Base-by-base conservation (phyloP, 495 filamentous ascomycete species). In the Parathielavia hyrcaniae region DNA sequence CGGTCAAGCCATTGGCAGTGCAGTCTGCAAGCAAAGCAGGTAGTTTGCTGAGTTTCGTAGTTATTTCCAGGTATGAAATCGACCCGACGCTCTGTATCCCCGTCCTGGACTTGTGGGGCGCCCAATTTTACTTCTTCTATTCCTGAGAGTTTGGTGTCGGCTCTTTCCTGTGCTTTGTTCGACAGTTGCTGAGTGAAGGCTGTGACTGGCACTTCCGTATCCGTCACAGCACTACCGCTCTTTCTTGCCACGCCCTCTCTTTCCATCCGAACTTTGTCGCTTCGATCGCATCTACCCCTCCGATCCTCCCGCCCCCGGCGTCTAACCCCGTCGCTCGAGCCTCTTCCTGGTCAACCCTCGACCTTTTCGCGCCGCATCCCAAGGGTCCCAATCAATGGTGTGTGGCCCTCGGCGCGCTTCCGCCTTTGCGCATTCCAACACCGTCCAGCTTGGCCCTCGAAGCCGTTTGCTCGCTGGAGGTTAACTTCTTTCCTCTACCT, bases 341-440 rank as follows among this genome's bases (percentile, higher is more conserved):
- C 20, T 14, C 49, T 39, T 14, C 35, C 22, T 17, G 14, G 13
- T 40, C 50, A 8, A 20, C 13, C 20, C 5, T 10, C 19, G 13
- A n/a, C 19, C 20, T 39, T 32, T 36, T 36, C 32, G 50, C 50
- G 4, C 39, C 19, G n/a, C 16, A 53, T 53, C 50, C 2, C 38
- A 20, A 10, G 23, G 6, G 13, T 34, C 26, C 8, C 39, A 13
- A 11, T 43, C 50, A 34, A 53, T 53, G 50, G 50, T 53, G 50
- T n/a, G 50, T 53, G 50, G 14, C 26, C 36, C 50, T 35, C 50
- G 26, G 13, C 26, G 48, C 40, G n/a, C 14, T 43, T n/a, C 50
- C 50, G 36, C 50, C 13, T 17, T 30, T 30, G 50, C 38, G 19
- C 50, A 34, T 43, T 53, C 30, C 22, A 38, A 19, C 36, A 20